Percentiles rank a stretch among this genome's conserved stretches.
phyloP scores from a whole-genome alignment of 2,329 filamentous ascomycete species.

The Blumeria graminis region DNA sequence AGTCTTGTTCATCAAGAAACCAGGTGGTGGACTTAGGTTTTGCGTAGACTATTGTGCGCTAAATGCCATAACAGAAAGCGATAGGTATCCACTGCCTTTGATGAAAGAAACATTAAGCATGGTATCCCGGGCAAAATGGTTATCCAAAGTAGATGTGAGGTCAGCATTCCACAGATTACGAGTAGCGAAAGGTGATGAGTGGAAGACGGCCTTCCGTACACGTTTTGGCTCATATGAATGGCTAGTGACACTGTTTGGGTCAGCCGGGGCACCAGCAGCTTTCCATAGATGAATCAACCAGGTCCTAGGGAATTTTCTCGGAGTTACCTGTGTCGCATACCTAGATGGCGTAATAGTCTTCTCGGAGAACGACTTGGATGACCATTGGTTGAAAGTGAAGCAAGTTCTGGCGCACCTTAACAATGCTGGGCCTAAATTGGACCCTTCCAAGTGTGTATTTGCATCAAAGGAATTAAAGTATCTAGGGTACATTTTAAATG shows the following conservation, averaged over 20 bases:
- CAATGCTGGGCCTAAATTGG: neutral
- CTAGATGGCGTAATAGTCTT: neutral
- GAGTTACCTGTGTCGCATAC: neutral
- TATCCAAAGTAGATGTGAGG: neutral
- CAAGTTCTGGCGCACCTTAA: neutral
- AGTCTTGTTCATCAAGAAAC: slow-evolving; percentile 1
- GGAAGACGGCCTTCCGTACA: neutral
- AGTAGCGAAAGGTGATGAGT: neutral
- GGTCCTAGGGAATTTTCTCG: neutral
- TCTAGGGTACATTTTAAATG: neutral
- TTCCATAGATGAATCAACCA: neutral
- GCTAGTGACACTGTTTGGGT: neutral
- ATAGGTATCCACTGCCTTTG: slow-evolving; percentile 1
- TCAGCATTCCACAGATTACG: slow-evolving; percentile 1
- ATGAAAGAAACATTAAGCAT: neutral
- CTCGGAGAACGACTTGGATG: neutral
- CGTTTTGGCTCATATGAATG: neutral
- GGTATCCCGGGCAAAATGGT: neutral
- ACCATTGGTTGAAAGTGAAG: neutral
- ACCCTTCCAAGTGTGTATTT: neutral
- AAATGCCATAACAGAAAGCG: slow-evolving; percentile 2
- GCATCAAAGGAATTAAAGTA: neutral
- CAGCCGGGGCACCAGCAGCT: neutral
- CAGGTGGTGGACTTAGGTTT: neutral
- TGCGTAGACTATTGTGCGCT: slow-evolving; percentile 2